Percentiles rank a stretch among this genome's conserved stretches.
Conservation (phyloP, 2,329 filamentous ascomycete species). For the Cercospora sp. region DNA sequence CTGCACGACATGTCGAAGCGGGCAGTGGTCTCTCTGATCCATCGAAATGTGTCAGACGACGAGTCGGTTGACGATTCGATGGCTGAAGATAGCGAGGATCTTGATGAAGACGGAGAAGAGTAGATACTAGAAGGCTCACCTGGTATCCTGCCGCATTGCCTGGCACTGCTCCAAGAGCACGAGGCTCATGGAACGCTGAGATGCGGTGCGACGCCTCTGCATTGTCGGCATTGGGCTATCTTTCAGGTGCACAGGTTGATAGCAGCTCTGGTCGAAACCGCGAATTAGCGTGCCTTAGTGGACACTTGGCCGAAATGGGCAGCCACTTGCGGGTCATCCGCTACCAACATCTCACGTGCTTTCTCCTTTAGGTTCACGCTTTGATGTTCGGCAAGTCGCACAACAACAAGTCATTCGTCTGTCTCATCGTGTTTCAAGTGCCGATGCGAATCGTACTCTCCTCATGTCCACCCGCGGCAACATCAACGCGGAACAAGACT, state of each 20-base stretch:
- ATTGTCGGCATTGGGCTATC: background rate
- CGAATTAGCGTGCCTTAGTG: background rate
- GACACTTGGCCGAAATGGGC: background rate
- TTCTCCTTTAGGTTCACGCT: background rate
- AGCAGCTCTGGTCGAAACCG: background rate
- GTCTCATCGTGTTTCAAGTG: background rate
- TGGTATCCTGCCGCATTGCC: background rate
- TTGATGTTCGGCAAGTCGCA: background rate
- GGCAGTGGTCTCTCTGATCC: conserved; percentile 17
- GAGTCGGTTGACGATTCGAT: background rate
- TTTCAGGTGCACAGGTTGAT: background rate
- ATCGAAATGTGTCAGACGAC: background rate
- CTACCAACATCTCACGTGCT: background rate
- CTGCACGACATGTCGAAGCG: conserved; percentile 13
- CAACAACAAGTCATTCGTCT: background rate
- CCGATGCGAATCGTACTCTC: background rate
- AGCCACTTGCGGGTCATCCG: background rate
- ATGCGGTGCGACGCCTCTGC: background rate
- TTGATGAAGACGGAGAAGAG: background rate
- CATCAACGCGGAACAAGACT: background rate
- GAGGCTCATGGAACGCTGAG: background rate
- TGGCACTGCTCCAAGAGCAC: background rate
- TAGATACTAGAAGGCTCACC: background rate
- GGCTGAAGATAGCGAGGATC: background rate
- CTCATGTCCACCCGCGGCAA: background rate